Evolutionary conservation across 1,284 basidiomycete species (phyloP).

Genomic region (Chiua sp.): DNA sequence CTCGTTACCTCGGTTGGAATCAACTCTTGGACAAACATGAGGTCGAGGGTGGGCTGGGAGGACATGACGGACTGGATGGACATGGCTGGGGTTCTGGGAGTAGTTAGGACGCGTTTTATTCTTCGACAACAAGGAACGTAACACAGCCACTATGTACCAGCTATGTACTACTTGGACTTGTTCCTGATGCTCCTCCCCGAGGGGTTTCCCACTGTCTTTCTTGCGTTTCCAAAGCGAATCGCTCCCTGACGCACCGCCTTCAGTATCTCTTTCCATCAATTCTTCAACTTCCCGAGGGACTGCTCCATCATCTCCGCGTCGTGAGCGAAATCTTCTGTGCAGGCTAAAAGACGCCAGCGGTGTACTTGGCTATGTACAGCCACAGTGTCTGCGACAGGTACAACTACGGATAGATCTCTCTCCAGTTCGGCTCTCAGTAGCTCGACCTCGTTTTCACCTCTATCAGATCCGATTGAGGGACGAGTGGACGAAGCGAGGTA

Average conservation of each 20-base stretch:
- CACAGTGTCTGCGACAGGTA: conserved; percentile 46
- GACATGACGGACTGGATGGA: conserved; percentile 13
- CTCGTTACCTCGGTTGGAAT: conserved; percentile 66
- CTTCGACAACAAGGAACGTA: no score
- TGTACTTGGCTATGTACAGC: conserved; percentile 43
- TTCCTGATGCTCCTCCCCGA: conserved; percentile 24
- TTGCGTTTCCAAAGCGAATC: conserved; percentile 31
- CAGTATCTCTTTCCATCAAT: conserved; percentile 30
- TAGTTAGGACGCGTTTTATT: no score
- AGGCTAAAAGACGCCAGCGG: conserved; percentile 35
- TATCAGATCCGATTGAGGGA: conserved; percentile 43
- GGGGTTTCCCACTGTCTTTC: conserved; percentile 27
- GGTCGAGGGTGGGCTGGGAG: conserved; percentile 61
- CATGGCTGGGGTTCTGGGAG: background rate
- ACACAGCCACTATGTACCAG: background rate
- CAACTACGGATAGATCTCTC: conserved; percentile 45
- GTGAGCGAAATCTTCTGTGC: conserved; percentile 35
- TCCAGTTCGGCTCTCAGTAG: conserved; percentile 39
- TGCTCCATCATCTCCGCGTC: conserved; percentile 21
- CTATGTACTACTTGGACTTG: conserved; percentile 19
- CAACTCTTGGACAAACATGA: conserved; percentile 73
- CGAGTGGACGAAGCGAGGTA: conserved; percentile 21
- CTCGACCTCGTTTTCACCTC: conserved; percentile 46
- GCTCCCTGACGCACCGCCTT: conserved; percentile 32
- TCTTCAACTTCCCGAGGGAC: conserved; percentile 33